Conservation (phyloP, 1,139 yeast genomes). For the Lodderomyces orthopsilosis region DNA sequence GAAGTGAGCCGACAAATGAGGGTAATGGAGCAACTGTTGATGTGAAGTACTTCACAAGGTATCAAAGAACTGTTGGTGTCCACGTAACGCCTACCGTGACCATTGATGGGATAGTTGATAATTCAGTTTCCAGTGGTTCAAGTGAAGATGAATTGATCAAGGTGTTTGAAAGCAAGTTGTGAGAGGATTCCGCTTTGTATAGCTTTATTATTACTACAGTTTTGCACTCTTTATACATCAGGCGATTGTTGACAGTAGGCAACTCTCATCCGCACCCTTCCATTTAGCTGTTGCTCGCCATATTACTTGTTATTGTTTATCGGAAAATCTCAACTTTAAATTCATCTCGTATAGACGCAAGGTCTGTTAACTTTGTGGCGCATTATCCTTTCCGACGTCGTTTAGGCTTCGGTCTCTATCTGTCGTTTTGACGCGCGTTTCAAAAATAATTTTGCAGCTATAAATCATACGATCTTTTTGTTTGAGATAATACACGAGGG, state of each 20-base stretch:
- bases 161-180: slow-evolving; percentile 21
- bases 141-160: slow-evolving; percentile 32
- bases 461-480: slow-evolving; percentile 1
- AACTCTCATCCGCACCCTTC: too few species aligned
- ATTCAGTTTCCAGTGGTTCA: slow-evolving; percentile 37
- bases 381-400: neutral
- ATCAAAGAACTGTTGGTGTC: slow-evolving; percentile 72
- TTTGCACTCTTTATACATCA: neutral
- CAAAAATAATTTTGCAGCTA: neutral
- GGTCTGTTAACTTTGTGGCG: neutral
- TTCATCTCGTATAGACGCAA: neutral
- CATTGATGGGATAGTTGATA: slow-evolving; percentile 60
- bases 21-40: slow-evolving; percentile 64
- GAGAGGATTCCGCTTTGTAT: neutral
- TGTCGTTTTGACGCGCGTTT: neutral
- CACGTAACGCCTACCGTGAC: slow-evolving; percentile 85
- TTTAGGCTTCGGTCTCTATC: neutral
- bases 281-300: too few species aligned
- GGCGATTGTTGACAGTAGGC: too few species aligned
- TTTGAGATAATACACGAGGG: neutral
- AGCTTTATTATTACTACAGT: too few species aligned
- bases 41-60: slow-evolving; percentile 69
- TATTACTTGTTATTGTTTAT: too few species aligned
- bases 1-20: slow-evolving; percentile 37
- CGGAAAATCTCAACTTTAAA: neutral